Conservation (phyloP, 2,329 filamentous ascomycete species). For the Aspergillus arachidicola region DNA sequence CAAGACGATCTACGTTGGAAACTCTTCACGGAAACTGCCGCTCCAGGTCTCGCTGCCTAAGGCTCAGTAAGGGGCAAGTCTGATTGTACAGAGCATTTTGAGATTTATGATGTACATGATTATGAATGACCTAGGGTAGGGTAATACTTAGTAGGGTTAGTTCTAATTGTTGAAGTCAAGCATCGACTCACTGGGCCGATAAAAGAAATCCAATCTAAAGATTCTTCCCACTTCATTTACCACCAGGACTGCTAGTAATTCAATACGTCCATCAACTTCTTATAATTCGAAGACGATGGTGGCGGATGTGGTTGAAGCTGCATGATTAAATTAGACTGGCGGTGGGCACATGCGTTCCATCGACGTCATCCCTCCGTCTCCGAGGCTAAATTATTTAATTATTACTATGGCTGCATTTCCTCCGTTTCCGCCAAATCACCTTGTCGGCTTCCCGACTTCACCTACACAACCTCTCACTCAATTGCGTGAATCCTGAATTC, state of each 20-base stretch:
- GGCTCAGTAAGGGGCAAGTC: slow-evolving; percentile 22
- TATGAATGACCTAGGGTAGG: neutral
- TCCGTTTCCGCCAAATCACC: neutral
- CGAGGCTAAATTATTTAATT: neutral
- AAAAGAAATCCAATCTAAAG: neutral
- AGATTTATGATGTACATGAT: slow-evolving; percentile 9
- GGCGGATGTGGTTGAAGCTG: neutral
- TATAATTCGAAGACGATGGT: neutral
- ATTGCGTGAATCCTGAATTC: neutral
- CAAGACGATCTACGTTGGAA: slow-evolving; percentile 64
- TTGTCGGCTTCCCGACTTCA: neutral
- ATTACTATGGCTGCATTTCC: neutral
- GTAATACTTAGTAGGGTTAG: neutral
- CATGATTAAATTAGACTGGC: neutral
- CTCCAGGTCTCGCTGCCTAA: slow-evolving; percentile 45
- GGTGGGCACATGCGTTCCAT: neutral
- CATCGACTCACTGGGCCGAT: neutral
- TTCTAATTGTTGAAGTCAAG: neutral
- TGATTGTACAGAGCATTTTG: slow-evolving; percentile 10
- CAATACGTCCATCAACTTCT: too few species aligned
- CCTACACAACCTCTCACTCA: neutral
- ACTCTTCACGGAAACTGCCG: slow-evolving; percentile 59
- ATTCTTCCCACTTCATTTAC: neutral
- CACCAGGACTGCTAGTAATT: too few species aligned
- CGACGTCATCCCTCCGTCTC: neutral